A percentile compares a stretch with the other conserved stretches of the same genome.
Evolutionary conservation across 1,284 basidiomycete species (phyloP).

Genomic region (Neotropicomus parvogracilis): DNA sequence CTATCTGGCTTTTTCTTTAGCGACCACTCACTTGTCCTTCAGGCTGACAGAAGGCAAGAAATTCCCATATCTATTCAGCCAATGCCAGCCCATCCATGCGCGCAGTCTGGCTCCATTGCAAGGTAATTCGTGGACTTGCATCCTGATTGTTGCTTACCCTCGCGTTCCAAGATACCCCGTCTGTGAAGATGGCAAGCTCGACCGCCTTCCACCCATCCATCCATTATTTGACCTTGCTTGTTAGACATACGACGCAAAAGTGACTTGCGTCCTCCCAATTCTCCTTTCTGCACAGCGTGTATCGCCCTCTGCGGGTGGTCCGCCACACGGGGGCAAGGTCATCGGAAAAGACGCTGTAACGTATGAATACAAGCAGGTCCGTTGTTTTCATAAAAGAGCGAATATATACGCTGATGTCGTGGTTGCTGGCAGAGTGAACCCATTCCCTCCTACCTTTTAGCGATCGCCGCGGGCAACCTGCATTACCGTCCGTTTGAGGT

Average conservation of each 20-base stretch:
- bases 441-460: conserved; percentile 85
- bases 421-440: conserved; percentile 61
- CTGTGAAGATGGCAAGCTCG: conserved; percentile 62
- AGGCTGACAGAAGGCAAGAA: conserved; percentile 88
- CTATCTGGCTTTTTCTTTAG: no score
- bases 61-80: conserved; percentile 91
- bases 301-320: conserved; percentile 69
- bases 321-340: conserved; percentile 63
- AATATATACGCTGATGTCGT: background rate
- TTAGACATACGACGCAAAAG: conserved; percentile 77
- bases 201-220: background rate
- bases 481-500: conserved; percentile 65
- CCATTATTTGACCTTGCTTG: conserved; percentile 4
- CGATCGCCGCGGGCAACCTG: conserved; percentile 83
- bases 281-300: conserved; percentile 80
- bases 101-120: conserved; percentile 79
- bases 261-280: conserved; percentile 75
- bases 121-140: conserved; percentile 41
- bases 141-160: conserved; percentile 1
- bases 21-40: background rate
- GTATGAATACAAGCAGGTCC: conserved; percentile 70
- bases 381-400: conserved; percentile 15
- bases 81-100: conserved; percentile 91
- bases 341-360: conserved; percentile 67
- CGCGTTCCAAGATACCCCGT: conserved; percentile 56